Conservation (phyloP, 1,284 basidiomycete species). For the Coriolopsis trogii region DNA sequence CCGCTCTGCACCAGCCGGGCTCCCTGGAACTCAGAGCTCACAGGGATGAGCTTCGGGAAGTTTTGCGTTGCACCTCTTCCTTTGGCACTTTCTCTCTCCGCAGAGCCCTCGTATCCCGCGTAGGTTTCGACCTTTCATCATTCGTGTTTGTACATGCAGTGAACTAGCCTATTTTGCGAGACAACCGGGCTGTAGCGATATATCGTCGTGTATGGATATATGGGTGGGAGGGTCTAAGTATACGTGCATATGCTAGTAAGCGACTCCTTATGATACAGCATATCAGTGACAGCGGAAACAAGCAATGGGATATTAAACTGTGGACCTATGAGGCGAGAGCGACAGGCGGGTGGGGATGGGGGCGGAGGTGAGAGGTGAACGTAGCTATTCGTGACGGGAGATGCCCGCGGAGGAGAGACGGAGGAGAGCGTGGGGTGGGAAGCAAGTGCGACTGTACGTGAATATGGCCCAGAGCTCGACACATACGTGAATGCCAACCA, state of each 20-base stretch:
- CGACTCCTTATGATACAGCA: conserved; percentile 25
- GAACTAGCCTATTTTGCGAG: background rate
- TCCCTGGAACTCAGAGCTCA: background rate
- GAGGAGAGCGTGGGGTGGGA: background rate
- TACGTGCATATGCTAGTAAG: conserved; percentile 25
- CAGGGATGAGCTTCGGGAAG: too few species aligned
- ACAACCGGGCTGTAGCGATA: conserved; percentile 15
- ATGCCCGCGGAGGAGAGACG: too few species aligned
- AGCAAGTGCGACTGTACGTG: conserved; percentile 24
- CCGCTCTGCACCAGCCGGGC: background rate
- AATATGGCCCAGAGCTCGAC: conserved; percentile 16
- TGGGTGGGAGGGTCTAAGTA: conserved; percentile 21
- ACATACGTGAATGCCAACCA: conserved; percentile 8
- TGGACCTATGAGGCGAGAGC: background rate
- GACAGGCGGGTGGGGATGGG: background rate
- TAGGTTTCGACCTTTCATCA: too few species aligned
- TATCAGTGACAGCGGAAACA: conserved; percentile 4
- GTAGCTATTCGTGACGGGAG: background rate
- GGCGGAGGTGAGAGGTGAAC: background rate
- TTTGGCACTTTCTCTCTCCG: background rate
- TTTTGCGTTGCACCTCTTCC: too few species aligned
- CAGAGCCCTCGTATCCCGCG: conserved; percentile 5
- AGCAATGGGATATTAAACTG: background rate
- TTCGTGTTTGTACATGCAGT: conserved; percentile 5
- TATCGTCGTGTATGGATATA: conserved; percentile 28